Evolutionary conservation across 768 basidiomycete species (phyloP).

Genomic region (Calocybe indica): DNA sequence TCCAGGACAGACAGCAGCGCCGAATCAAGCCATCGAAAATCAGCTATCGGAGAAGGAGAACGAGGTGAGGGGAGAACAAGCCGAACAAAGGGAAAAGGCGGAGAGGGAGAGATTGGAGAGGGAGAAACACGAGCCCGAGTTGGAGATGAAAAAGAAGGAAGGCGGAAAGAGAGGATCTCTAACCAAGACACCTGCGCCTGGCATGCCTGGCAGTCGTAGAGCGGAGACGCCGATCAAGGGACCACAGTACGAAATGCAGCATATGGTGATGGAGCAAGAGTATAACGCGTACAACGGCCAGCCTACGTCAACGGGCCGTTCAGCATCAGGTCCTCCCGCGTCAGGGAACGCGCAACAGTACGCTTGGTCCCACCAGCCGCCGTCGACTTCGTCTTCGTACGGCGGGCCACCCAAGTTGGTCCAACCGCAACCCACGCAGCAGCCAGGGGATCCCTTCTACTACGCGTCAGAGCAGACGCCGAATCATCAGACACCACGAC

Average conservation of each 20-base stretch:
- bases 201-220: slow-evolving; percentile 47
- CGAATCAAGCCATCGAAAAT: slow-evolving; percentile 24
- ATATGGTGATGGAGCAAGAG: slow-evolving; percentile 89
- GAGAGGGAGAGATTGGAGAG: slow-evolving; percentile 35
- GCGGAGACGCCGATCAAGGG: slow-evolving; percentile 86
- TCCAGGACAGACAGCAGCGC: slow-evolving; percentile 18
- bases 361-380: slow-evolving; percentile 22
- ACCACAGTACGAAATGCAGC: slow-evolving; percentile 93
- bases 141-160: slow-evolving; percentile 53
- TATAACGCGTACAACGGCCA: slow-evolving; percentile 46
- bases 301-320: slow-evolving; percentile 15
- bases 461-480: slow-evolving; percentile 24
- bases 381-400: slow-evolving; percentile 11
- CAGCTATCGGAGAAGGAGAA: slow-evolving; percentile 35
- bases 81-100: slow-evolving; percentile 36
- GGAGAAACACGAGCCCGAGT: slow-evolving; percentile 42
- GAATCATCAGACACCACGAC: slow-evolving; percentile 22
- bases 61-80: slow-evolving; percentile 26
- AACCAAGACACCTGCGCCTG: slow-evolving; percentile 54
- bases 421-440: slow-evolving; percentile 20
- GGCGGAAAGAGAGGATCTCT: slow-evolving; percentile 51
- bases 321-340: slow-evolving; percentile 16
- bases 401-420: slow-evolving; percentile 14
- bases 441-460: slow-evolving; percentile 29
- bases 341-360: slow-evolving; percentile 22